Evolutionary conservation across 768 basidiomycete genomes (phyloP).

Genomic region (Aureoboletus auriporus): DNA sequence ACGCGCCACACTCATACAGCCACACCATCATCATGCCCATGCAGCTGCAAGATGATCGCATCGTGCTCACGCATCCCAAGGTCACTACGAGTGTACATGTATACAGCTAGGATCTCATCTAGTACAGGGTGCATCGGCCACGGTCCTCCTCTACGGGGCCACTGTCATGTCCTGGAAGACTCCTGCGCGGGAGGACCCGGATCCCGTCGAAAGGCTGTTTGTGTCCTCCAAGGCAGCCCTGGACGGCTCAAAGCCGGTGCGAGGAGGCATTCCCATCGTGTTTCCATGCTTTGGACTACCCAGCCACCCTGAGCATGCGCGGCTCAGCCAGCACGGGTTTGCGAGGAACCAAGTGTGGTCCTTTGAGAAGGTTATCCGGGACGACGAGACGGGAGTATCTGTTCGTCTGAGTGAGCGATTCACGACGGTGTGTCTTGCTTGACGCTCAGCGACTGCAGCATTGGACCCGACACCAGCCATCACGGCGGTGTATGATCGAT

Average conservation of each 20-base stretch:
- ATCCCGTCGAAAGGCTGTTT: slow-evolving; percentile 68
- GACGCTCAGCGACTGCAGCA: slow-evolving; percentile 35
- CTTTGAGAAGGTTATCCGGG: slow-evolving; percentile 58
- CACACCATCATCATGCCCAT: slow-evolving; percentile 48
- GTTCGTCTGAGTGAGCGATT: slow-evolving; percentile 64
- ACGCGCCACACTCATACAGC: slow-evolving; percentile 17
- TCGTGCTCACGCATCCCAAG: slow-evolving; percentile 62
- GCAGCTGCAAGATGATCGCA: slow-evolving; percentile 37
- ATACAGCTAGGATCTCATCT: too few relatives aligned
- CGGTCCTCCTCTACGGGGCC: slow-evolving; percentile 77
- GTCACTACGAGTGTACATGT: slow-evolving; percentile 27
- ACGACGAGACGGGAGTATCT: slow-evolving; percentile 69
- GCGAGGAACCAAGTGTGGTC: slow-evolving; percentile 77
- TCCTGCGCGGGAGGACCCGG: slow-evolving; percentile 30
- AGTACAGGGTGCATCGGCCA: slow-evolving; percentile 57
- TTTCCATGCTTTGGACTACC: slow-evolving; percentile 92
- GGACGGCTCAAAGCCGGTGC: slow-evolving; percentile 77
- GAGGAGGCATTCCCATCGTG: slow-evolving; percentile 56
- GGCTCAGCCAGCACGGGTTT: slow-evolving; percentile 86
- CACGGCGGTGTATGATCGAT: slow-evolving; percentile 50
- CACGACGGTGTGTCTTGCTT: background rate
- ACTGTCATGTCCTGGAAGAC: slow-evolving; percentile 86
- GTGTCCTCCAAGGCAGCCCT: slow-evolving; percentile 74
- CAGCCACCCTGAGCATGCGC: slow-evolving; percentile 62
- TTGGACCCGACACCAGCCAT: slow-evolving; percentile 63